phyloP scores from a whole-genome alignment of 1,139 yeast genomes.

The Lodderomyces elongisporus region DNA sequence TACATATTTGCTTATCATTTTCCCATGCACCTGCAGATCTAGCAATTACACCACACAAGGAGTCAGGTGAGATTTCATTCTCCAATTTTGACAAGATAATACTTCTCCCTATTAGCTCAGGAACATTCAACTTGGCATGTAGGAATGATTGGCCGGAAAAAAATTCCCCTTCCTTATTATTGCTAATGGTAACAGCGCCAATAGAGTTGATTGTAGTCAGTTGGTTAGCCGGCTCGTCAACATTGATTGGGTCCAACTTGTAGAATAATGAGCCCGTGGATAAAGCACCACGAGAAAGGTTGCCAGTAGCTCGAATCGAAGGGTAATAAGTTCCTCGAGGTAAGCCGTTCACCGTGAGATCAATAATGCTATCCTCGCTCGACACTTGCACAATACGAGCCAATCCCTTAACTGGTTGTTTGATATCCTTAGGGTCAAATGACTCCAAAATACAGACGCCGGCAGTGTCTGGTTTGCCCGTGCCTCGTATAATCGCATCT shows the following conservation, averaged over 20 bases:
- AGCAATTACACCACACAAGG: constrained; percentile 83
- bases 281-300: constrained; percentile 67
- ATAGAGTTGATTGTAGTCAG: constrained; percentile 35
- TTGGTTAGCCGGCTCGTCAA: constrained; percentile 28
- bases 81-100: constrained; percentile 52
- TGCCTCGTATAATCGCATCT: constrained; percentile 89
- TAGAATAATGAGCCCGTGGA: constrained; percentile 57
- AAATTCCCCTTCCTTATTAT: constrained; percentile 12
- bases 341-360: constrained; percentile 72
- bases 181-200: constrained; percentile 28
- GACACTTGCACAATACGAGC: constrained; percentile 79
- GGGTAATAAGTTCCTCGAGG: constrained; percentile 64
- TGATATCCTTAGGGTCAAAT: constrained; percentile 44
- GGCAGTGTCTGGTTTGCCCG: constrained; percentile 83
- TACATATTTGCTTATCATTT: constrained; percentile 86
- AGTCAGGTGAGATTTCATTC: constrained; percentile 35
- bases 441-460: constrained; percentile 88
- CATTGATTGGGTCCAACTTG: constrained; percentile 46
- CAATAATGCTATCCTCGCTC: constrained; percentile 52
- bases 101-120: constrained; percentile 75
- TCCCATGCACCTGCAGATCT: constrained; percentile 98
- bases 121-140: constrained; percentile 51
- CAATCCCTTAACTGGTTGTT: constrained; percentile 74
- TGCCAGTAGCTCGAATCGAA: constrained; percentile 64
- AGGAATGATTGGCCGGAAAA: constrained; percentile 63